Evolutionary conservation across 768 basidiomycete species (phyloP).

Genomic region (Strobilomyces echinocephalus): DNA sequence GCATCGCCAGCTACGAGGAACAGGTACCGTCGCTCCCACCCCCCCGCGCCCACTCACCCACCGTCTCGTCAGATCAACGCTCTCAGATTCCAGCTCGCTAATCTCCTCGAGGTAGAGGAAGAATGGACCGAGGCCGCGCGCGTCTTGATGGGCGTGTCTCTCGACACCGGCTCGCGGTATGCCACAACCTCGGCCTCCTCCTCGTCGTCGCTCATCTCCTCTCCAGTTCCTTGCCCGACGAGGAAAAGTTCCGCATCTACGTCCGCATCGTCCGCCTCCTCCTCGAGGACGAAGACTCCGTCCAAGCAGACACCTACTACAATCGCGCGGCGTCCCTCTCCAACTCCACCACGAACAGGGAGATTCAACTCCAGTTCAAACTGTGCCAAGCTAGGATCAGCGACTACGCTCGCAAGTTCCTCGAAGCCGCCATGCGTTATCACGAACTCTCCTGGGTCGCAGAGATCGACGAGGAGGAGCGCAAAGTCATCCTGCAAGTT

Average conservation of each 20-base stretch:
- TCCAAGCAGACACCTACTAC: conserved; percentile 97
- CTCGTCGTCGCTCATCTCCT: conserved; percentile 1
- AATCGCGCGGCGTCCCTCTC: conserved; percentile 91
- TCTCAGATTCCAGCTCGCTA: conserved; percentile 84
- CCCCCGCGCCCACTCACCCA: conserved; percentile 8
- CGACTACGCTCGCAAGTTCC: conserved; percentile 87
- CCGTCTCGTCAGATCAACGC: conserved; percentile 59
- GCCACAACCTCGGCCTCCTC: conserved; percentile 6
- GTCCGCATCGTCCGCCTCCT: conserved; percentile 91
- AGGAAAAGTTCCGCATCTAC: conserved; percentile 85
- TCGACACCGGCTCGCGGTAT: conserved; percentile 86
- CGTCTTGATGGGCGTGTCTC: conserved; percentile 86
- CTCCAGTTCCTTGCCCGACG: conserved; percentile 60
- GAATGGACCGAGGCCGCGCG: conserved; percentile 92
- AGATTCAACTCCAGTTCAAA: conserved; percentile 80
- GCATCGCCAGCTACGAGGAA: conserved; percentile 91
- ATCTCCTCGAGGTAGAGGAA: conserved; percentile 83
- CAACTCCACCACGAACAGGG: conserved; percentile 73
- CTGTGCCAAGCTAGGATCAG: conserved; percentile 92
- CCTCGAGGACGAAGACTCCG: conserved; percentile 93
- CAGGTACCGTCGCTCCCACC: conserved; percentile 55
- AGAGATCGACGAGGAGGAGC: conserved; percentile 91
- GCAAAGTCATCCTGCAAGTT: conserved; percentile 83
- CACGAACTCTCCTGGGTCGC: conserved; percentile 91
- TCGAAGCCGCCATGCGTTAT: conserved; percentile 91